phyloP scores from a whole-genome alignment of 1,284 basidiomycete genomes.

The Neonothopanus nambi region DNA sequence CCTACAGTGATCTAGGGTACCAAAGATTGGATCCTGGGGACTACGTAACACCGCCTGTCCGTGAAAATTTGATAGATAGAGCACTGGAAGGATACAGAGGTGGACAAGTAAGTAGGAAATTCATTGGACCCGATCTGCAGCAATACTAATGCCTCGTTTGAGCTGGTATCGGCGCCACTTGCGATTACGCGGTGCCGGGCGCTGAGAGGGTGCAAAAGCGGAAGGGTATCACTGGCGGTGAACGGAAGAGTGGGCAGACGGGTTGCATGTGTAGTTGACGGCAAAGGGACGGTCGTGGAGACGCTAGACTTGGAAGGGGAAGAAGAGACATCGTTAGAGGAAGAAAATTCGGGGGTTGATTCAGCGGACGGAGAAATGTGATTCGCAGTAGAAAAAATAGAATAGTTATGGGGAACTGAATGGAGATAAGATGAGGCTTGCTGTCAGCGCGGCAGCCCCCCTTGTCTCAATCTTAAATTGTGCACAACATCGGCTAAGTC shows the following conservation, averaged over 20 bases:
- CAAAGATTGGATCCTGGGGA: slow-evolving; percentile 44
- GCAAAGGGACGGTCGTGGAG: slow-evolving; percentile 61
- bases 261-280: slow-evolving; percentile 72
- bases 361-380: background rate
- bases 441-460: slow-evolving; percentile 40
- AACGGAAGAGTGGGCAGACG: slow-evolving; percentile 74
- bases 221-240: slow-evolving; percentile 60
- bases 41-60: slow-evolving; percentile 53
- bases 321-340: slow-evolving; percentile 36
- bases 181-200: slow-evolving; percentile 59
- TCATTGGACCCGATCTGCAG: background rate
- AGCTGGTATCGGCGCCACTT: slow-evolving; percentile 50
- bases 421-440: slow-evolving; percentile 31
- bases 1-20: slow-evolving; percentile 60
- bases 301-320: slow-evolving; percentile 76
- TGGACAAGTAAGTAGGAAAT: slow-evolving; percentile 44
- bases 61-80: slow-evolving; percentile 62
- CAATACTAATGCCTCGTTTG: slow-evolving; percentile 25
- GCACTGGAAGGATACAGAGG: slow-evolving; percentile 55
- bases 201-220: slow-evolving; percentile 51
- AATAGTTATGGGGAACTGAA: slow-evolving; percentile 24
- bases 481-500: slow-evolving; percentile 47
- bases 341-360: slow-evolving; percentile 26
- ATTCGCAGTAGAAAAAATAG: background rate
- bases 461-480: slow-evolving; percentile 48